These are phyloP conservation scores for Kernera saxatilis DNA, from an alignment of 345 rosid genomes.

Conservation along the genomic window DNA sequence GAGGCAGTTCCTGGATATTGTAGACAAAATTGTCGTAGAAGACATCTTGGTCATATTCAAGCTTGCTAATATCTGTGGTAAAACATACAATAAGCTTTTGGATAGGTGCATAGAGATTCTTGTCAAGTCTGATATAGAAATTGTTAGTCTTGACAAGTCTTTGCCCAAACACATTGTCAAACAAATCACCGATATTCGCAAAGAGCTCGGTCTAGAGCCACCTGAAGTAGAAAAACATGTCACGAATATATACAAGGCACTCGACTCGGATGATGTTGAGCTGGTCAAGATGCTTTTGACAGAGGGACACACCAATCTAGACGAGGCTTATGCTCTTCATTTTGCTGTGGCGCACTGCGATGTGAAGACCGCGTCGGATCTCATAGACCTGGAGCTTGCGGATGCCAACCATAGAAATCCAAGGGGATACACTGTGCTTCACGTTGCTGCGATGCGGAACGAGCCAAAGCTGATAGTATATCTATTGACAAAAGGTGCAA, in stretches of 20 bases:
- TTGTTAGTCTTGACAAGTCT: constrained; percentile 55
- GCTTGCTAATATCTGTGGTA: constrained; percentile 50
- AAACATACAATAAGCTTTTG: constrained; percentile 45
- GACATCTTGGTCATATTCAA: constrained; percentile 59
- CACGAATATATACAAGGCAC: constrained; percentile 60
- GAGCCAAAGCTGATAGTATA: constrained; percentile 76
- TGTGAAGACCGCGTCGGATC: constrained; percentile 65
- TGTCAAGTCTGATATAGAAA: constrained; percentile 58
- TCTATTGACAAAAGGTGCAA: constrained; percentile 72
- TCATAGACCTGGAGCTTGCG: constrained; percentile 68
- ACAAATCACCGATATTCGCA: constrained; percentile 42
- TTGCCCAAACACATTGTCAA: constrained; percentile 48
- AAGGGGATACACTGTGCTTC: constrained; percentile 74
- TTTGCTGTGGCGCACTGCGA: constrained; percentile 79
- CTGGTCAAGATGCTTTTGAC: constrained; percentile 68
- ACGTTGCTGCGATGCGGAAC: constrained; percentile 71
- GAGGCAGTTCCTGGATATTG: constrained; percentile 56
- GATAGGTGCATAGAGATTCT: constrained; percentile 45
- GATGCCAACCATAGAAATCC: constrained; percentile 54
- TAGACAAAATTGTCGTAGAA: constrained; percentile 53
- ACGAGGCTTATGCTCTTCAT: constrained; percentile 68
- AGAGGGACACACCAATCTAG: constrained; percentile 65
- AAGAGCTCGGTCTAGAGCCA: constrained; percentile 33
- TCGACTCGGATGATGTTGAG: constrained; percentile 86
- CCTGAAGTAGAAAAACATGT: constrained; percentile 50